A percentile compares a stretch with the other conserved stretches of the same genome.
phyloP scores from a whole-genome alignment of 495 filamentous ascomycete genomes.

The Xylaria palmicola region DNA sequence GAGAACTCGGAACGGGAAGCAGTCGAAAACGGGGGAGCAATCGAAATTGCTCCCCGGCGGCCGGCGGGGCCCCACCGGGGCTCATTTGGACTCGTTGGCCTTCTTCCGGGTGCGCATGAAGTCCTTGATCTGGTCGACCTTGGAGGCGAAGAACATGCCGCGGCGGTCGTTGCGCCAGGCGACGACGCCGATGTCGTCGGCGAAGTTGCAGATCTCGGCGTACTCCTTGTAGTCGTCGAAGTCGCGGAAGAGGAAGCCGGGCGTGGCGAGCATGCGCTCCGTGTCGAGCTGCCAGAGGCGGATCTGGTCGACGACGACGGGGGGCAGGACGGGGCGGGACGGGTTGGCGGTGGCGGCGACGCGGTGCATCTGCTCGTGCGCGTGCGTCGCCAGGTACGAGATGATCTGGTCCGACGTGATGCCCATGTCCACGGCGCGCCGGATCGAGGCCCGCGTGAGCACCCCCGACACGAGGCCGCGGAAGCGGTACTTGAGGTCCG shows the following conservation, averaged over 20 bases:
- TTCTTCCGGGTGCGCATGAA: slow-evolving; percentile 68
- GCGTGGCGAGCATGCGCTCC: slow-evolving; percentile 79
- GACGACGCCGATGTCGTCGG: slow-evolving; percentile 88
- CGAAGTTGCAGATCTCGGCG: slow-evolving; percentile 69
- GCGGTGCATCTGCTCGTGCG: slow-evolving; percentile 87
- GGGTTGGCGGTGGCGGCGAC: slow-evolving; percentile 51
- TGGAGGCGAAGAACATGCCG: slow-evolving; percentile 82
- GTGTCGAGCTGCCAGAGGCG: slow-evolving; percentile 96
- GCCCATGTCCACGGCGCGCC: slow-evolving; percentile 79
- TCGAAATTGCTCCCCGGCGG: too few species aligned
- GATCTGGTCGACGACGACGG: slow-evolving; percentile 97
- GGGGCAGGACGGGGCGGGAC: slow-evolving; percentile 78
- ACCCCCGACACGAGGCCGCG: slow-evolving; percentile 89
- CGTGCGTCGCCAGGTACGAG: slow-evolving; percentile 80
- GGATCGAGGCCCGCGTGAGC: slow-evolving; percentile 81
- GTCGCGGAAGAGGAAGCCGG: slow-evolving; percentile 86
- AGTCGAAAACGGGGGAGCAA: neutral
- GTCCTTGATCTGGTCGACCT: slow-evolving; percentile 77
- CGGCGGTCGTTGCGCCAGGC: slow-evolving; percentile 79
- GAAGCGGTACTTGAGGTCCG: slow-evolving; percentile 79
- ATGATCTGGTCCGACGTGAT: slow-evolving; percentile 96
- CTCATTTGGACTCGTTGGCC: slow-evolving; percentile 27
- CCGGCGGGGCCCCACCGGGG: too few species aligned
- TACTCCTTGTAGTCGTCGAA: slow-evolving; percentile 78
- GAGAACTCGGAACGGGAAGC: neutral